Evolutionary conservation across 768 basidiomycete genomes (phyloP), one percentile per base, ranked within the genome.

Genomic region (Mycena olivaceomarginata): DNA sequence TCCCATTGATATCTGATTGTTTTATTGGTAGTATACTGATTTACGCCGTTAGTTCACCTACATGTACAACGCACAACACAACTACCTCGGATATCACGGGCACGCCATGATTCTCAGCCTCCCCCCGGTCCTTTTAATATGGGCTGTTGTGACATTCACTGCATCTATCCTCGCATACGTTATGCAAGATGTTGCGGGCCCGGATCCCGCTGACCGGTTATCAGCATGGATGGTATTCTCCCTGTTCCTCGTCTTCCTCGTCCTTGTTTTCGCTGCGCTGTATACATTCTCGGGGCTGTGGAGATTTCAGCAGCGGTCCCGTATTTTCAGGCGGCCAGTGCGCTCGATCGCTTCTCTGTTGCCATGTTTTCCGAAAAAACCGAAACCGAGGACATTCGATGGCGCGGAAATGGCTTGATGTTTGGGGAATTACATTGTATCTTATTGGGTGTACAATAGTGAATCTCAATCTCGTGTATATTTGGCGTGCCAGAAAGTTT

Each of bases 81-180:
- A 85, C 31, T 79, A 82, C 15, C 81, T 91, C 8, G 91, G 90
- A 16, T 81, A 90, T 20, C 85, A 88, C 15, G 91, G 91, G 0
- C 89, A 91, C 73, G 90, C 90, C 1, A 84, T 91, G 75, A 84
- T 91, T 9, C 86, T 91, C 31, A 90, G 89, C 77, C 85, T 91
- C 56, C 91, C 91, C 4, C 87, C 89, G 10, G 89, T 90, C 25
- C 85, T 91, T n/a, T 87, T 92, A 11, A 88, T 92, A 3, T 92
- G 91, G 91, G 88, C 91, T 13, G 88, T 91, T 64, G 81, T 91
- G 31, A 82, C 87, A 0, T 92, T 92, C 80, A 86, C 88, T 0
- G 79, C 87, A 1, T 87, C 90, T 0, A 84, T 90, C 43, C 82
- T 92, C 9, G 87, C 87, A 16, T 91, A 88, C 75, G 85, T 87